Base-by-base conservation (phyloP, 768 basidiomycete species). In the Trametes elegans region DNA sequence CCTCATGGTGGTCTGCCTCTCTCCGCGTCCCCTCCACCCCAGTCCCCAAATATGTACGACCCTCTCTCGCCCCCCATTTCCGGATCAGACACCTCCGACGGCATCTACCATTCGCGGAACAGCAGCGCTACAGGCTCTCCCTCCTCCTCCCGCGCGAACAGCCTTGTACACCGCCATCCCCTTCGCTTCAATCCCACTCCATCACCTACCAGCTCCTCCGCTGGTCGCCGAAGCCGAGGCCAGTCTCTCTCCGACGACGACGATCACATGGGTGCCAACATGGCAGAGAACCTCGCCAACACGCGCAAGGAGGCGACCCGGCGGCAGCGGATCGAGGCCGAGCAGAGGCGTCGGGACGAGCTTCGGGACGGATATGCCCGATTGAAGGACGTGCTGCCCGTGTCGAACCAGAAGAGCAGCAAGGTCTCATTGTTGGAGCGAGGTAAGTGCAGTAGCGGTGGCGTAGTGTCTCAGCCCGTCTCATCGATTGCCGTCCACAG, bases 11-110 rank as follows among this genome's bases (percentile, higher is more conserved):
- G 67, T 68, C 76, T 86, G 76, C 81, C 78, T 54, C 73, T 85
- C 70, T 83, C 72, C 66, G 73, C 60, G 38, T 71, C 73, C 58
- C 70, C 89, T 63, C 87, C 90, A 67, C 85, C 89, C 67, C 84
- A 84, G 64, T 81, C 85, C 63, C 86, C 87, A 71, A 81, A 85
- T 75, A 81, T 88, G 74, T 90, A 91, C 73, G 88, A 88, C 75
- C 85, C 89, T 69, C 76, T 90, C 65, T 90, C 88, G 53, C 90
- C 90, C 69, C 88, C 87, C 74, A 78, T 90, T 68, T 91, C 89
- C 77, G 89, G 89, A 75, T 91, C 90, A 75, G 90, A 92, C 74
- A 88, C 88, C 69, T 91, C 90, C 67, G 88, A 90, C 81, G 87
- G 87, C 66, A 71, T 85, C 57, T 85, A 90, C 79, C 85, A 87